Conservation (phyloP, 768 basidiomycete genomes). For the Strobilomyces confusus region DNA sequence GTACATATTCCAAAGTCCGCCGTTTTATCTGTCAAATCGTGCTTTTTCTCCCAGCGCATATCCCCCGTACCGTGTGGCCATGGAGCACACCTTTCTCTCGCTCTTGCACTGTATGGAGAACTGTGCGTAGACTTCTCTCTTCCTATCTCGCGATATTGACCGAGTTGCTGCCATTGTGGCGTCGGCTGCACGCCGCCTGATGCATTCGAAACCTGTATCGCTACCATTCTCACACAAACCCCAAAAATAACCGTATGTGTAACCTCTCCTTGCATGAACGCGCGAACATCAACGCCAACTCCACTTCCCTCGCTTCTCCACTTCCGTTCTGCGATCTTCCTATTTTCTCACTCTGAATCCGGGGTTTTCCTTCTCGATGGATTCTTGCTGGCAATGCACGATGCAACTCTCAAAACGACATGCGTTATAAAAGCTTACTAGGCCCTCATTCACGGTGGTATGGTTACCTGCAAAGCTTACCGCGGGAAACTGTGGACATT, state of each 20-base stretch:
- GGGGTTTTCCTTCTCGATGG: constrained; percentile 23
- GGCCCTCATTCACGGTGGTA: constrained; percentile 54
- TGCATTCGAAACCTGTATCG: constrained; percentile 3
- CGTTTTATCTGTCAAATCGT: constrained; percentile 59
- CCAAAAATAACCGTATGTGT: constrained; percentile 17
- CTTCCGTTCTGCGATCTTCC: constrained; percentile 7
- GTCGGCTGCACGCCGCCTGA: constrained; percentile 13
- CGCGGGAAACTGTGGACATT: constrained; percentile 47
- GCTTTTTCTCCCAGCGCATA: constrained; percentile 44
- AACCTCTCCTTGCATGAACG: constrained; percentile 14
- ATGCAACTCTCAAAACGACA: constrained; percentile 9
- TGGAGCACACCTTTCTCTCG: constrained; percentile 55
- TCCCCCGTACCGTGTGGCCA: constrained; percentile 48
- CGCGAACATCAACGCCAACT: constrained; percentile 20
- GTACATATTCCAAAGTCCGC: constrained; percentile 60
- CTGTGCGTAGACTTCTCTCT: constrained; percentile 41
- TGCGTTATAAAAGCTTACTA: constrained; percentile 38
- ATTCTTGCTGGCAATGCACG: constrained; percentile 8
- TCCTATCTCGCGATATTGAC: constrained; percentile 8
- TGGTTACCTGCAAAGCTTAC: constrained; percentile 64
- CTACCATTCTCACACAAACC: constrained; percentile 11
- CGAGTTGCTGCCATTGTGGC: constrained; percentile 4
- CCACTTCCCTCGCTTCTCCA: constrained; percentile 16
- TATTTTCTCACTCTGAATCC: constrained; percentile 18
- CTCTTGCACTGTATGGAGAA: constrained; percentile 63